Evolutionary conservation across 495 filamentous ascomycete species (phyloP).

Genomic region (Astrothelium macrocarpum): DNA sequence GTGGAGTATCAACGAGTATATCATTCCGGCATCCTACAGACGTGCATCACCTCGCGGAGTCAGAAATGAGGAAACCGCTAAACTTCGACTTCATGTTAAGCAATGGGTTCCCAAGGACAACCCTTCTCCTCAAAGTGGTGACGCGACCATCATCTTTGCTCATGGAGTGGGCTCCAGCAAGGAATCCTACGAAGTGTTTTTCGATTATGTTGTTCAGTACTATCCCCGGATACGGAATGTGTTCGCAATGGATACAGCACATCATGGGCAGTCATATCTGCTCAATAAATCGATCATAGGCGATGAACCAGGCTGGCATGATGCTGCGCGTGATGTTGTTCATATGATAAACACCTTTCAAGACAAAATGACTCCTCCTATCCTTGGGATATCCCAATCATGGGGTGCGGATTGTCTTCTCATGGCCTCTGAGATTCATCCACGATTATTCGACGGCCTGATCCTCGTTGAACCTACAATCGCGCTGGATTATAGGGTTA

Average conservation of each 20-base stretch:
- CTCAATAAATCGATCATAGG: conserved; percentile 66
- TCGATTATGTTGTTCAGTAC: conserved; percentile 58
- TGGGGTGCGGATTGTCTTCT: conserved; percentile 61
- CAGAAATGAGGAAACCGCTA: conserved; percentile 46
- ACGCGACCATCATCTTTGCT: conserved; percentile 73
- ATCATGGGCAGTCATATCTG: conserved; percentile 65
- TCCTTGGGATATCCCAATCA: conserved; percentile 77
- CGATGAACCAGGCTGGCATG: conserved; percentile 54
- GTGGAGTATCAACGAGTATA: neutral
- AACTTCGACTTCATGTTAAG: conserved; percentile 62
- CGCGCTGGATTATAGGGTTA: neutral
- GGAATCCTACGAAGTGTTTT: conserved; percentile 85
- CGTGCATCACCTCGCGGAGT: neutral
- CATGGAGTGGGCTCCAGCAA: conserved; percentile 91
- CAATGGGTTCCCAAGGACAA: conserved; percentile 72
- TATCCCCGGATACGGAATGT: conserved; percentile 66
- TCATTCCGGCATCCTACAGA: neutral
- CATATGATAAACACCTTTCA: conserved; percentile 72
- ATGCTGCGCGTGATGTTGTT: conserved; percentile 71
- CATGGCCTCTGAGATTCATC: conserved; percentile 51
- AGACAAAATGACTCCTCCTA: conserved; percentile 62
- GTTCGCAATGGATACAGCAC: conserved; percentile 76
- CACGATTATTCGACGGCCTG: conserved; percentile 61
- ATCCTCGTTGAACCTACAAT: conserved; percentile 70
- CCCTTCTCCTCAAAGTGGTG: conserved; percentile 51